Evolutionary conservation across 2,329 filamentous ascomycete species (phyloP), one percentile per base, ranked within the genome.

Genomic region (Trichoderma simmonsii): DNA sequence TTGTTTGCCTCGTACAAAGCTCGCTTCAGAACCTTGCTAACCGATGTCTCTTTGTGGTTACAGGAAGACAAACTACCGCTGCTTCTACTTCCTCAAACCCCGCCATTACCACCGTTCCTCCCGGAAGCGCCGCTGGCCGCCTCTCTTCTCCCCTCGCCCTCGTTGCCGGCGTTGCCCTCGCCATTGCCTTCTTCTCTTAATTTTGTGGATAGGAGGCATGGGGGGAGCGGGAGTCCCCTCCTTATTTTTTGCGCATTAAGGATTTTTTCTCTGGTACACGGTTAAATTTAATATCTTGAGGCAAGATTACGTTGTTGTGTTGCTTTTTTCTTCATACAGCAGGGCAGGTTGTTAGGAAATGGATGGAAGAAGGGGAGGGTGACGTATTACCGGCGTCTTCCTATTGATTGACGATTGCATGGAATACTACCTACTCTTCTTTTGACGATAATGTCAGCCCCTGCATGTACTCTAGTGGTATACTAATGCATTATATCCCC

Each of bases 101-200:
- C 14, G 71, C 72, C 64, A 62, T 73, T 15, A 61, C 75, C 60
- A 77, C 78, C 62, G 79, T 75, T 48, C 73, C 78, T 56, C 77
- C 79, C 28, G 75, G 75, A 75, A 78, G 73, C 75, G 77, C 76
- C 73, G 80, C 79, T 65, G 74, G 73, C 70, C 78, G 76, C 71
- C 74, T 80, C 66, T 77, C 77, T 48, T 79, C 80, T 43, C 78
- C 79, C 36, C 70, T 81, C 71, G 79, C 77, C 60, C 77, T 82
- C 28, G 75, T 81, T 72, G 79, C 77, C 21, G 81, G 78, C 74
- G 81, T 77, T 70, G 75, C 78, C 70, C 78, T 79, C 65, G 81
- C 78, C 74, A 74, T 82, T 71, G 80, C 77, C 71, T 79, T 77
- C 76, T 73, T 82, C 54, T 77, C 77, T 75, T 81, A 79, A 77